Evolutionary conservation across 1,284 basidiomycete genomes (phyloP), one percentile per base, ranked within the genome.

Genomic region (Dichomitus squalens): DNA sequence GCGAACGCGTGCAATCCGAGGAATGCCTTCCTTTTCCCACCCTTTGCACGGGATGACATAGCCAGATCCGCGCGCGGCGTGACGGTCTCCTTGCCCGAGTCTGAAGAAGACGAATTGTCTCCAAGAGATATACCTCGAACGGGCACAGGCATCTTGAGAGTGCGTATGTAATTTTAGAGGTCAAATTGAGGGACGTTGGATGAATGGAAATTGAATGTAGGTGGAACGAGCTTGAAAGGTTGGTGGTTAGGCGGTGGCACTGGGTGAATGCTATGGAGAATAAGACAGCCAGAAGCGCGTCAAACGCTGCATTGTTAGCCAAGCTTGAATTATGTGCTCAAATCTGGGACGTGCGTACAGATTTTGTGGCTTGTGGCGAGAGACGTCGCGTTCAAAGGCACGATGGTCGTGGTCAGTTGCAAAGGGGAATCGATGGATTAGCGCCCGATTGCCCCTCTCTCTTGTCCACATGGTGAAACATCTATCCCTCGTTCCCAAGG

Each of bases 371-470:
- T 47, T 34, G 39, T 12, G 29, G 50, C 9, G 34, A 14, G 35
- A n/a, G 12, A 31, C 4, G 44, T 12, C 29, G 44, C 44, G 44
- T 47, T 11, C 25, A 47, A 47, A 21, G 41, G 54, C 40, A 34
- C 20, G 53, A 49, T 49, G 53, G 40, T 57, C 36, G 55, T 57
- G 55, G 55, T 57, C 16, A 44, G 40, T 14, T 27, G 38, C 4
- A 41, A 49, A 52, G 50, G 25, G 29, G 50, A 11, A 57, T 57
- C 56, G 56, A 57, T 57, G 33, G 49, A 49, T 34, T 53, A 53
- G 56, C 56, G 56, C 56, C 47, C 56, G 47, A 47, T 31, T 25
- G 44, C 29, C 29, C 29, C 29, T 33, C 44, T 18, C 9, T 12
- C 4, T 31, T 33, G 18, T 18, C 27, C 25, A 31, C 43, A 29